Base-by-base conservation (phyloP, 768 basidiomycete genomes). In the Cantharellus anzutake region DNA sequence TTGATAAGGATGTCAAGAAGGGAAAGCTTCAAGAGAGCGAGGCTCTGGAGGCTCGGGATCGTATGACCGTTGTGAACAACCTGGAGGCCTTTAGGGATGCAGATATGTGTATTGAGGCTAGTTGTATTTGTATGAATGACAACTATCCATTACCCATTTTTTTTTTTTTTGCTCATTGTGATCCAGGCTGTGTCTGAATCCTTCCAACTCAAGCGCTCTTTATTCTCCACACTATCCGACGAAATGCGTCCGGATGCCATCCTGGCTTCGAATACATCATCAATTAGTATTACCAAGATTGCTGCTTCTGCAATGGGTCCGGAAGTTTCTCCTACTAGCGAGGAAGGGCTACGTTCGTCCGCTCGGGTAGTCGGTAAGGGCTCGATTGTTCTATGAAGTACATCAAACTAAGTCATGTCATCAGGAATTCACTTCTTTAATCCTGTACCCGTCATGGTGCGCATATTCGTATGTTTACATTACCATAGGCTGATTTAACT, bases 401-500 rank as follows among this genome's bases (percentile, higher is more conserved):
- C 41, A 34, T 53, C 37, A 60, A n/a, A 3, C 34, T 44, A 4
- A 2, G 4, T 42, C 34, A 20, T 3, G 38, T 50, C 42, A 29
- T 5, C 58, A 90, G 88, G 83, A 7, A 73, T 94, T 48, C 91
- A 94, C 69, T 96, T 92, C 75, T 94, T 96, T 74, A 94, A 97
- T 67, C 93, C 93, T 3, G 93, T 96, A 3, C 93, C 93, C 2
- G 86, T 94, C 40, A 96, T 96, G 92, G 87, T 88, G 67, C 57
- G 78, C 20, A 29, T 29, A 29, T 29, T 29, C 20, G 20, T 29
- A 29, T 29, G 20, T 29, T 64, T 53, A 7, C 35, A 44, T 37
- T 14, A 5, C n/a, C 51, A 5, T 16, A 41, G 50, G 34, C 29
- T 41, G 29, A 60, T 3, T 44, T 40, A 52, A 41, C 40, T 38